A percentile compares a stretch with the other conserved stretches of the same genome.
These are phyloP conservation scores for Didymella pinodella DNA, from an alignment of 2,329 filamentous ascomycete genomes.

Conservation along the genomic window DNA sequence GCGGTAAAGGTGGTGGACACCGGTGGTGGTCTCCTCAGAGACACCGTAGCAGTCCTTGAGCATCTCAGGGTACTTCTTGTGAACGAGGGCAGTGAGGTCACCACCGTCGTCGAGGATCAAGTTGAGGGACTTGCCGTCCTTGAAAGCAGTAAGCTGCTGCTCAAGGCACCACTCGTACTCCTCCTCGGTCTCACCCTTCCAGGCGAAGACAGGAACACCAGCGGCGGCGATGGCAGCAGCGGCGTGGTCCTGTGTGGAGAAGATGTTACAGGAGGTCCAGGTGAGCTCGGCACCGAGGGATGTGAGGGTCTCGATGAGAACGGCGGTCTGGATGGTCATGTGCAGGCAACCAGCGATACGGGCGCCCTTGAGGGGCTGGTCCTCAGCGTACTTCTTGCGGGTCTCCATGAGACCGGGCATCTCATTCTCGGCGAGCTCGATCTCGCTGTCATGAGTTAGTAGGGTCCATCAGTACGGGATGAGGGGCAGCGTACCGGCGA, in stretches of 20 bases:
- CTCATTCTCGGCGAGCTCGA: constrained; percentile 89
- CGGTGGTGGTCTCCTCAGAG: constrained; percentile 99
- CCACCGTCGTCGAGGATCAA: constrained; percentile 98
- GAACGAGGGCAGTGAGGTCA: constrained; percentile 94
- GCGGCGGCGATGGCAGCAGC: constrained; percentile 94
- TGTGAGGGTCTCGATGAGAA: constrained; percentile 97
- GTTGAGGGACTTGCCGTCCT: constrained; percentile 95
- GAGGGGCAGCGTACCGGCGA: constrained; percentile 66
- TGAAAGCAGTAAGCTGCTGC: constrained; percentile 97
- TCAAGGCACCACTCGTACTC: constrained; percentile 99
- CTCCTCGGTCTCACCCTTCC: constrained; percentile 96
- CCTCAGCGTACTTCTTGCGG: constrained; percentile 85
- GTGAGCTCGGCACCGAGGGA: constrained; percentile 97
- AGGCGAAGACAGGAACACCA: constrained; percentile 86
- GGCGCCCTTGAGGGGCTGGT: constrained; percentile 93
- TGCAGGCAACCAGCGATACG: constrained; percentile 97
- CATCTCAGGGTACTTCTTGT: constrained; percentile 98
- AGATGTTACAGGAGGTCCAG: constrained; percentile 99
- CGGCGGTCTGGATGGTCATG: constrained; percentile 99
- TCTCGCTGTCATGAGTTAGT: constrained; percentile 65
- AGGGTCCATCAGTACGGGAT: not conserved
- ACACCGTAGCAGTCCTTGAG: constrained; percentile 98
- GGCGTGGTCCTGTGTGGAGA: constrained; percentile 98
- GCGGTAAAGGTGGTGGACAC: constrained; percentile 98
- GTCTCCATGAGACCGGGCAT: constrained; percentile 99